Conservation (phyloP, 2,329 filamentous ascomycete genomes). For the Phyllosticta citribraziliensis region DNA sequence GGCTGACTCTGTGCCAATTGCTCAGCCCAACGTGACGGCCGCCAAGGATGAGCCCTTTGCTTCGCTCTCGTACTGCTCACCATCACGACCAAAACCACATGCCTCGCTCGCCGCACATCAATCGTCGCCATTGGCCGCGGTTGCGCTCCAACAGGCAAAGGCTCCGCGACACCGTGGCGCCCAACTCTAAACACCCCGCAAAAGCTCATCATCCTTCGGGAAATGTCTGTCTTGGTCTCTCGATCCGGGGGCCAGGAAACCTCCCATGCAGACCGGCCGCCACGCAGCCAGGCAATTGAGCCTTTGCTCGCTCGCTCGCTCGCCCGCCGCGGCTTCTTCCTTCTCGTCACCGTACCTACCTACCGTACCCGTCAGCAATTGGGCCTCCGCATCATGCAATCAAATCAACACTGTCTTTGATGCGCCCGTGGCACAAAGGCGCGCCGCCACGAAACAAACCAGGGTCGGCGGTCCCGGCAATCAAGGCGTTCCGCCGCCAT, state of each 20-base stretch:
- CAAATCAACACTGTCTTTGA: neutral
- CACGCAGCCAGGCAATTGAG: neutral
- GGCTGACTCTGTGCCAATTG: neutral
- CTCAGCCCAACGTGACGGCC: neutral
- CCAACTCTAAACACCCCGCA: neutral
- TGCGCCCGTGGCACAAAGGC: neutral
- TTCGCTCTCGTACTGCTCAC: neutral
- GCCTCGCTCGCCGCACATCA: slow-evolving; percentile 4
- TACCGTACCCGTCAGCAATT: neutral
- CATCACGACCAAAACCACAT: neutral
- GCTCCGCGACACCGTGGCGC: neutral
- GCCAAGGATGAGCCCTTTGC: neutral
- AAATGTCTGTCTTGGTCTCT: neutral
- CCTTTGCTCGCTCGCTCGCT: neutral
- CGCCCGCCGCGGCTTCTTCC: neutral
- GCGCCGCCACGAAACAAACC: neutral
- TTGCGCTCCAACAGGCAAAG: neutral
- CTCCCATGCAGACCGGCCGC: neutral
- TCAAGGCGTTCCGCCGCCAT: neutral
- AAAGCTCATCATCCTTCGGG: neutral
- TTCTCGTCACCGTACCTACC: neutral
- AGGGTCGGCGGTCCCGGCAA: neutral
- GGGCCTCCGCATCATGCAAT: neutral
- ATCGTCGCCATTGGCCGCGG: neutral
- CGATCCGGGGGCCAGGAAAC: neutral